phyloP scores from a whole-genome alignment of 139 green algal species.

The Mesostigma viride region DNA sequence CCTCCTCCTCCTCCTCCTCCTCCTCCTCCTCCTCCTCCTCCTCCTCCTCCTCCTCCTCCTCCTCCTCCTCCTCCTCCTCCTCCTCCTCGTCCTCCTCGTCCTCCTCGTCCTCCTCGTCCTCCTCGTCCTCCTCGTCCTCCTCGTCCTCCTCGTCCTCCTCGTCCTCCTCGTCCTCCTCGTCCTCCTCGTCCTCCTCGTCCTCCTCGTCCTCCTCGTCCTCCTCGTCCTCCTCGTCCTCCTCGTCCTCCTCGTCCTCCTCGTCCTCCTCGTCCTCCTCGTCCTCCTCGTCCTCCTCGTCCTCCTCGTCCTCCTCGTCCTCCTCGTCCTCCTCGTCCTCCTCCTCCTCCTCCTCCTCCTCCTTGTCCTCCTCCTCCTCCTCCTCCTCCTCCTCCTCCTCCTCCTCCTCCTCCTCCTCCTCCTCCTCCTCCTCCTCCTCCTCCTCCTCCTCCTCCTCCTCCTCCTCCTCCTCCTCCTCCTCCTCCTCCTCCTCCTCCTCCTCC shows the following conservation, averaged over 20 bases:
- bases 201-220: background rate
- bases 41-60: constrained; percentile 1
- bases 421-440: background rate
- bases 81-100: background rate
- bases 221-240: background rate
- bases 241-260: background rate
- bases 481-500: background rate
- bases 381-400: constrained; percentile 1
- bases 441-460: constrained; percentile 1
- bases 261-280: background rate
- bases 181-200: background rate
- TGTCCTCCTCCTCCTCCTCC: background rate
- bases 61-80: background rate
- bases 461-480: constrained; percentile 1
- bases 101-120: background rate
- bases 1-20: background rate
- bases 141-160: too few relatives aligned
- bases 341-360: background rate
- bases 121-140: background rate
- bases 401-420: constrained; percentile 1
- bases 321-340: background rate
- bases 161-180: background rate
- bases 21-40: constrained; percentile 1
- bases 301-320: background rate
- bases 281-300: background rate